These are phyloP conservation scores for Phytophthora chlamydospora DNA, from an alignment of 352 stramenopile genomes.

Conservation along the genomic window DNA sequence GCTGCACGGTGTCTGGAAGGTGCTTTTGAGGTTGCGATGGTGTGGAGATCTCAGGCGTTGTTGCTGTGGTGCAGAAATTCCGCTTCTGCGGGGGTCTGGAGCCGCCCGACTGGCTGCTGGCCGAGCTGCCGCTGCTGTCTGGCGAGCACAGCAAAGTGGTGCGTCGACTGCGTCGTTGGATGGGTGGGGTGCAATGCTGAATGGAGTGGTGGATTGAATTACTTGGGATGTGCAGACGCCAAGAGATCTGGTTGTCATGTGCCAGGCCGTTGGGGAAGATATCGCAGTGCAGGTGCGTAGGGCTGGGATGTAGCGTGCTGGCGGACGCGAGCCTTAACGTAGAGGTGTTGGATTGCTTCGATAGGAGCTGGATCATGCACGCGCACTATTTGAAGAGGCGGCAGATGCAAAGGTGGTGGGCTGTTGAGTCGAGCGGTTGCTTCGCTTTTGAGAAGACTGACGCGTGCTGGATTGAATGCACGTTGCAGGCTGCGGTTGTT, in stretches of 20 bases:
- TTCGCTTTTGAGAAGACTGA: background rate
- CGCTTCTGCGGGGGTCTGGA: conserved; percentile 69
- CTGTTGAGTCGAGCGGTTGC: background rate
- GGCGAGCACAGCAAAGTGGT: conserved; percentile 30
- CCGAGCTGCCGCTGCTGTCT: conserved; percentile 49
- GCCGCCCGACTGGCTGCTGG: conserved; percentile 68
- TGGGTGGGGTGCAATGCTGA: background rate
- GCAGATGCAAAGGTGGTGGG: conserved; percentile 31
- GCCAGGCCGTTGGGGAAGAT: conserved; percentile 35
- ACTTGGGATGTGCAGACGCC: conserved; percentile 10
- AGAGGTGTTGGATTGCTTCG: background rate
- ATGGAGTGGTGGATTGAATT: background rate
- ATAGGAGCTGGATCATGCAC: conserved; percentile 28
- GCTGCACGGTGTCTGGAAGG: background rate
- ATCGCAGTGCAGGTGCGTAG: conserved; percentile 32
- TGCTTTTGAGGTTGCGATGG: background rate
- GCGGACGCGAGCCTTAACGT: background rate
- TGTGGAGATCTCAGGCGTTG: conserved; percentile 1
- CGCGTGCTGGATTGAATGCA: background rate
- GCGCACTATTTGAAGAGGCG: conserved; percentile 18
- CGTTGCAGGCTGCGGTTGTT: conserved; percentile 31
- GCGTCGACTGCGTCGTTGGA: background rate
- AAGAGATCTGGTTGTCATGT: conserved; percentile 24
- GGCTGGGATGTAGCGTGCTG: background rate
- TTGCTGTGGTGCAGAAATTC: conserved; percentile 39